Conservation (phyloP, 129 eudicot genomes). For the Pulicaria dysenterica region DNA sequence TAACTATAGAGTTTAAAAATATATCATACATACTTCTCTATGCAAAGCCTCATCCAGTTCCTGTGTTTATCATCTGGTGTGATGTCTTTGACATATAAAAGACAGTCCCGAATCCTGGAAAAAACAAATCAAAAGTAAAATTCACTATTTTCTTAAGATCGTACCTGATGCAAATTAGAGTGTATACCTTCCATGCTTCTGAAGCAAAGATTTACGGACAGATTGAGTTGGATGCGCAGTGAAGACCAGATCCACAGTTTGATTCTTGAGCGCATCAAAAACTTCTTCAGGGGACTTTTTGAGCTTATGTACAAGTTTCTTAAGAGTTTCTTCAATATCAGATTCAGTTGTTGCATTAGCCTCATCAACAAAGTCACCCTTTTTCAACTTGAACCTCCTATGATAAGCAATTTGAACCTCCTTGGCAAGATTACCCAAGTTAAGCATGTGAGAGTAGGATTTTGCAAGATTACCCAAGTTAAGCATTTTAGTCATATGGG, state of each 20-base stretch:
- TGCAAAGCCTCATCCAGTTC: constrained; percentile 84
- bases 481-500: not conserved
- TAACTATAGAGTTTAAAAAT: no score
- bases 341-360: constrained; percentile 9
- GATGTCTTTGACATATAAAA: constrained; percentile 58
- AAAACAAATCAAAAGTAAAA: not conserved
- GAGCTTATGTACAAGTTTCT: constrained; percentile 14
- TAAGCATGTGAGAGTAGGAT: not conserved
- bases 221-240: constrained; percentile 13
- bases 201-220: constrained; percentile 4
- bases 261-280: constrained; percentile 6
- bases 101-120: constrained; percentile 5
- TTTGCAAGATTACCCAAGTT: no score
- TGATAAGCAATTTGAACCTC: constrained; percentile 6
- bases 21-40: constrained; percentile 70
- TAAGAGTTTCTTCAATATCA: constrained; percentile 6
- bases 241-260: constrained; percentile 7
- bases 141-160: not conserved
- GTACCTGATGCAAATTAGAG: not conserved
- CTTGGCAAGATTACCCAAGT: constrained; percentile 1
- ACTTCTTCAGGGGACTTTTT: constrained; percentile 10
- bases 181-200: constrained; percentile 12
- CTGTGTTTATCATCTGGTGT: constrained; percentile 82
- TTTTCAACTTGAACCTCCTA: not conserved
- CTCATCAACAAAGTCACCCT: not conserved